Evolutionary conservation across 2,329 filamentous ascomycete genomes (phyloP).

Genomic region (Fusarium illudens): DNA sequence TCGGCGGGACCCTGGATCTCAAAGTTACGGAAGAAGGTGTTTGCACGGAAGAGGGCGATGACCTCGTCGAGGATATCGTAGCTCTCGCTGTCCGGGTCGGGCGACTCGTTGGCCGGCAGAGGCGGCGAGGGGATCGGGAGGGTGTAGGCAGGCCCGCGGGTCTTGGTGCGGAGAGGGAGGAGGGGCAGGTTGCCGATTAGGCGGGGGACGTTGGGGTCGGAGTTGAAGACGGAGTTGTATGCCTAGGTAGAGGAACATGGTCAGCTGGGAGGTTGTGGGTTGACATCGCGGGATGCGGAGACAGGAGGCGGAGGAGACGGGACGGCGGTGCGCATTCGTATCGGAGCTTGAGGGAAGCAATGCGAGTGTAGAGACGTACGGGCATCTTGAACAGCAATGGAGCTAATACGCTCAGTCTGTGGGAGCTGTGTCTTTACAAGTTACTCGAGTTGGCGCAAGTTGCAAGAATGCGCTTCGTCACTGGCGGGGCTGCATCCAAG

Average conservation of each 20-base stretch:
- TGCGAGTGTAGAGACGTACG: slow-evolving; percentile 47
- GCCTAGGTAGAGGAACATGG: slow-evolving; percentile 64
- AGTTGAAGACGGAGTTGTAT: slow-evolving; percentile 98
- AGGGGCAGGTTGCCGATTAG: slow-evolving; percentile 90
- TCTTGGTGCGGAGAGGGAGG: slow-evolving; percentile 92
- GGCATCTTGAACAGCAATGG: slow-evolving; percentile 54
- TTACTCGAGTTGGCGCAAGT: slow-evolving; percentile 33
- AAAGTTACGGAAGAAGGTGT: slow-evolving; percentile 99
- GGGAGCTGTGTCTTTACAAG: slow-evolving; percentile 22
- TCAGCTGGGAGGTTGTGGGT: slow-evolving; percentile 34
- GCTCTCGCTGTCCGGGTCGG: slow-evolving; percentile 86
- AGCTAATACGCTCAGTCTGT: slow-evolving; percentile 32
- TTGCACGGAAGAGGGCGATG: slow-evolving; percentile 90
- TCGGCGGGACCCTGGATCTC: slow-evolving; percentile 98
- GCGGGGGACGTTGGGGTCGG: slow-evolving; percentile 71
- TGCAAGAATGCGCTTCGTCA: slow-evolving; percentile 40
- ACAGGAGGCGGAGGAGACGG: slow-evolving; percentile 22
- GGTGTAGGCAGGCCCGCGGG: slow-evolving; percentile 91
- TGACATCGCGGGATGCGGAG: slow-evolving; percentile 27
- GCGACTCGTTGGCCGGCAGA: slow-evolving; percentile 69
- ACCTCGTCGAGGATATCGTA: slow-evolving; percentile 98
- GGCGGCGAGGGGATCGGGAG: slow-evolving; percentile 68
- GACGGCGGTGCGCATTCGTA: background rate
- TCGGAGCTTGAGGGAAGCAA: background rate
- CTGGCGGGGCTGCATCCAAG: slow-evolving; percentile 44